Base-by-base conservation (phyloP, 306 rosid genomes). In the Argentina anserina region DNA sequence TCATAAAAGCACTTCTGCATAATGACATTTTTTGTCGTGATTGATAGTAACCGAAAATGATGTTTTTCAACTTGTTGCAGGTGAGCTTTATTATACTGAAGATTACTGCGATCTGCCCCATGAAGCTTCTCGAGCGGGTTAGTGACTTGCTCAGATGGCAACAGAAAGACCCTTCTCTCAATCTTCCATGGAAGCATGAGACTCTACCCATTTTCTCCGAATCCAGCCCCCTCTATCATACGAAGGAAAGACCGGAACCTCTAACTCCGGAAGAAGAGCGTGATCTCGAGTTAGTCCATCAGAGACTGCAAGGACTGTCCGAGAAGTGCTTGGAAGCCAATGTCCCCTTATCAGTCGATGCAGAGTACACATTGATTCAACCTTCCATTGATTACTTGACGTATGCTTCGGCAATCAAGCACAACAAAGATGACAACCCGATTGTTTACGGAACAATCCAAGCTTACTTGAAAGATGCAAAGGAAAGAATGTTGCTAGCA, bases 101-200 rank as follows among this genome's bases (percentile, higher is more conserved):
- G 75, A 90, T 95, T 73, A 88, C 93, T 4, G 97, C 97, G 25
- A 87, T 95, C 59, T 95, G 97, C 31, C 99, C 99, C 40, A 78
- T 86, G 92, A 83, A 74, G 14, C 62, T 91, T 31, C 77, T 95
- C 0, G 86, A 90, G 75, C 78, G 92, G 60, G 70, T 85, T 0
- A 90, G 99, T 65, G 97, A 91, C 70, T 81, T 95, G 76, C 73
- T 95, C 14, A 90, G 99, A 77, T 95, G 99, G 99, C 87, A 95
- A 72, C 81, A 88, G 17, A 84, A 79, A 28, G 83, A 91, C 46
- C 93, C 97, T 5, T 84, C 86, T 15, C 76, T 90, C 47, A 66
- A 42, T 7, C 83, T 95, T 40, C 92, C 97, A 71, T 95, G 99
- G 97, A 95, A 88, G 84, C 77, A 78, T 49, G 81, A 88, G 3